Evolutionary conservation across 208 protist species (phyloP), one percentile per base, ranked within the genome.

Genomic region (Vickermania ingenoplastis): DNA sequence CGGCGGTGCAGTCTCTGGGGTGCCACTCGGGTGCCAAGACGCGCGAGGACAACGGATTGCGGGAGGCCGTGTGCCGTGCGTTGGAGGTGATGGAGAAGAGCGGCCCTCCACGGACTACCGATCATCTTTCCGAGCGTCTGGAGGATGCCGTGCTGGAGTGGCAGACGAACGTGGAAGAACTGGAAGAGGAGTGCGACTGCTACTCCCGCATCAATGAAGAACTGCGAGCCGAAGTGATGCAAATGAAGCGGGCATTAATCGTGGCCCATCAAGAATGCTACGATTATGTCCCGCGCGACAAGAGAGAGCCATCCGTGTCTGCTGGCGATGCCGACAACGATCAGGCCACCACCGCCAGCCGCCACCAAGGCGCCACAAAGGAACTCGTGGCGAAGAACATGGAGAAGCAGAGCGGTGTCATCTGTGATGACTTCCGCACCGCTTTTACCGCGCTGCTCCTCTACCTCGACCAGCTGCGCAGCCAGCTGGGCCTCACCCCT

Each of bases 141-240:
- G 63, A 56, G 13, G 49, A 17, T 53, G 56, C 56, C 24, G 56
- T 53, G 28, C 13, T 3, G 31, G 28, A 26, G 2, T 2, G 56
- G 28, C 31, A 50, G 23, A 53, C 59, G 25, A 63, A 48, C 26
- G 5, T 63, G 22, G 2, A 53, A 29, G 45, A 50, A 2, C 50
- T 53, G 7, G 59, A 63, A 45, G 48, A 57, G 26, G 62, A 53
- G 2, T 51, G 17, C 11, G 53, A 59, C 4, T 49, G 41, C 25
- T 55, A 61, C 29, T 55, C 54, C 31, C 56, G 61, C 2, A 27
- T 67, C 49, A 31, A 30, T 53, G 53, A 29, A 0, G 0, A 25
- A 23, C 55, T 62, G 11, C 22, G 61, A 49, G 24, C 31, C 26
- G 55, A 28, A 22, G 63, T 28, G 1, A 7, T n/a, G 17, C 11